Base-by-base conservation (phyloP, 2,329 filamentous ascomycete genomes). In the Huntiella savannae region DNA sequence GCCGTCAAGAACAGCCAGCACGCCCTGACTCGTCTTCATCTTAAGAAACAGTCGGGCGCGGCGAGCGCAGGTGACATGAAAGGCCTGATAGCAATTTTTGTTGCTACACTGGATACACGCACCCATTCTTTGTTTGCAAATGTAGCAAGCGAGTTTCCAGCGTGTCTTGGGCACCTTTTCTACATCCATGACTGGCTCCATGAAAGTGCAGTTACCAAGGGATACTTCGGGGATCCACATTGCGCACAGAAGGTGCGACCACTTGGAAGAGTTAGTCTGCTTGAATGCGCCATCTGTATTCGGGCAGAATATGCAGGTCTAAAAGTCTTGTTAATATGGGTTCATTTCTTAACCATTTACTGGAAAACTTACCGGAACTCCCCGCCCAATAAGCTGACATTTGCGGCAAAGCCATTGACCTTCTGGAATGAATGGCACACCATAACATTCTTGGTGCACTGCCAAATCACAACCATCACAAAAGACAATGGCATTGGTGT, bases 201-300 rank as follows among this genome's bases (percentile, higher is more conserved):
- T 95, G 59, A 96, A 91, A 5, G 87, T 94, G 51, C 85, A 82
- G 57, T 98, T 98, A 11, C 87, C 91, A 43, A 98, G 75, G 3
- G 84, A 88, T 5, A 96, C 85, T 63, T 98, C 91, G 0, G 91
- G 91, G 55, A 98, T 95, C 91, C 91, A 98, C 67, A 96, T 91
- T 32, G 91, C 85, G 58, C 91, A 98, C 6, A 98, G 74, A 8
- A 98, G 65, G 69, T 98, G 91, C 19, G 88, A 84, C 91, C 91
- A 98, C 63, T 93, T 91, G 2, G 87, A 86, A 2, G 84, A 82
- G 53, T 86, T 95, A 1, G 91, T 96, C 62, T 96, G 91, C 61
- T 98, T 98, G 67, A 98, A 98, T 3, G 91, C 91, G 11, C 91
- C 91, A 55, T 96, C 91, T 1, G 83, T 91, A 58, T 96, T 96